Evolutionary conservation across 2,329 filamentous ascomycete species (phyloP).

Genomic region (Rutstroemia sp.): DNA sequence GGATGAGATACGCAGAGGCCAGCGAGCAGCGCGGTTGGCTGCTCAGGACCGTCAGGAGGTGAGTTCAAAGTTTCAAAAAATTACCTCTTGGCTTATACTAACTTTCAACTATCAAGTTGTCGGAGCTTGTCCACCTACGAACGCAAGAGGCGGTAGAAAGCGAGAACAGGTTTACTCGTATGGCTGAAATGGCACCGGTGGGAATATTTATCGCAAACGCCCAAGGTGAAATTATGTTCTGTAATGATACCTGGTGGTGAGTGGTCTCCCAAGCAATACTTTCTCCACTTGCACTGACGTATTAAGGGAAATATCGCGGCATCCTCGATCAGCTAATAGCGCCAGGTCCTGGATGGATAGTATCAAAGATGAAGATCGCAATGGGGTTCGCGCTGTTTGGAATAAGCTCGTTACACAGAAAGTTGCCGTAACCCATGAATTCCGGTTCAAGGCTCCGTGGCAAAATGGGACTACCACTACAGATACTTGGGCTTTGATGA

Average conservation of each 20-base stretch:
- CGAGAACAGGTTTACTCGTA: slow-evolving; percentile 69
- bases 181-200: slow-evolving; percentile 8
- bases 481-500: slow-evolving; percentile 73
- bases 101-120: slow-evolving; percentile 37
- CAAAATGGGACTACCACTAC: slow-evolving; percentile 51
- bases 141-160: slow-evolving; percentile 57
- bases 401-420: slow-evolving; percentile 52
- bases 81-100: neutral
- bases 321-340: slow-evolving; percentile 50
- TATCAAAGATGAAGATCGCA: slow-evolving; percentile 59
- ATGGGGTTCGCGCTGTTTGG: slow-evolving; percentile 54
- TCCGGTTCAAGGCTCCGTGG: slow-evolving; percentile 65
- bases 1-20: slow-evolving; percentile 70
- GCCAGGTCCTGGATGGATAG: slow-evolving; percentile 66
- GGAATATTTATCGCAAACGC: slow-evolving; percentile 80
- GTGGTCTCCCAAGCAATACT: neutral
- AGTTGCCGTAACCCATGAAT: slow-evolving; percentile 61
- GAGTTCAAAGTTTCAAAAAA: neutral
- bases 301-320: slow-evolving; percentile 53
- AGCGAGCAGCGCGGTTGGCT: slow-evolving; percentile 65
- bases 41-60: slow-evolving; percentile 71
- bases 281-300: slow-evolving; percentile 27
- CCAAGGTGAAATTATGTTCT: slow-evolving; percentile 65
- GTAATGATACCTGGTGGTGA: slow-evolving; percentile 64
- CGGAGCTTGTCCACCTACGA: slow-evolving; percentile 62